Conservation (phyloP, 768 basidiomycete genomes). For the Sporobolomyces roseus region DNA sequence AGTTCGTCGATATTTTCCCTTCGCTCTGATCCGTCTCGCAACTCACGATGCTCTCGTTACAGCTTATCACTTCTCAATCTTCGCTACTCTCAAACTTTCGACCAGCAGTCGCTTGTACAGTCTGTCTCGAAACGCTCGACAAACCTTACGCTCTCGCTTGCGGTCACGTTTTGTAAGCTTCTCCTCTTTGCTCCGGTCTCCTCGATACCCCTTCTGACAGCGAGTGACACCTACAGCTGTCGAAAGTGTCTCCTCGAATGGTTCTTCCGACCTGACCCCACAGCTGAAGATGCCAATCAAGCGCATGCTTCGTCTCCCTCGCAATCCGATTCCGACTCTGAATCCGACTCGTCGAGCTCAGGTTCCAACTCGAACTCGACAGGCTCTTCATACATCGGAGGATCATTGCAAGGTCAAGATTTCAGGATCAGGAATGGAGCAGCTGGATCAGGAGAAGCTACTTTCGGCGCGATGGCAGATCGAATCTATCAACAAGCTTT, state of each 20-base stretch:
- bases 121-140: constrained; percentile 40
- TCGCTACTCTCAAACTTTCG: constrained; percentile 27
- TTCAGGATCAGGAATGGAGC: neutral
- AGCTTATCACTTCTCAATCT: constrained; percentile 29
- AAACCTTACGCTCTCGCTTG: constrained; percentile 35
- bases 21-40: neutral
- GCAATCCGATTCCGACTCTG: neutral
- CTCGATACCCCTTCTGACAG: too few relatives aligned
- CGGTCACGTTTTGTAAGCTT: constrained; percentile 38
- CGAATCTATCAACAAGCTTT: neutral
- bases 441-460: neutral
- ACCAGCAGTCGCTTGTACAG: constrained; percentile 24
- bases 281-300: neutral
- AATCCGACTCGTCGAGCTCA: neutral
- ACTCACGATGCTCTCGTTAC: neutral
- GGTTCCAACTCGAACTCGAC: neutral
- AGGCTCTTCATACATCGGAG: constrained; percentile 1
- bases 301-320: neutral
- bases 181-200: neutral
- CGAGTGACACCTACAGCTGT: constrained; percentile 27
- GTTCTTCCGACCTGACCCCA: constrained; percentile 37
- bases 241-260: constrained; percentile 39
- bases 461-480: neutral
- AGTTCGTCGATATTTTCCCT: constrained; percentile 2
- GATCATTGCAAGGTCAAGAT: neutral